These are phyloP conservation scores for Phaeolepiota aurea DNA, from an alignment of 768 basidiomycete species.

Conservation along the genomic window DNA sequence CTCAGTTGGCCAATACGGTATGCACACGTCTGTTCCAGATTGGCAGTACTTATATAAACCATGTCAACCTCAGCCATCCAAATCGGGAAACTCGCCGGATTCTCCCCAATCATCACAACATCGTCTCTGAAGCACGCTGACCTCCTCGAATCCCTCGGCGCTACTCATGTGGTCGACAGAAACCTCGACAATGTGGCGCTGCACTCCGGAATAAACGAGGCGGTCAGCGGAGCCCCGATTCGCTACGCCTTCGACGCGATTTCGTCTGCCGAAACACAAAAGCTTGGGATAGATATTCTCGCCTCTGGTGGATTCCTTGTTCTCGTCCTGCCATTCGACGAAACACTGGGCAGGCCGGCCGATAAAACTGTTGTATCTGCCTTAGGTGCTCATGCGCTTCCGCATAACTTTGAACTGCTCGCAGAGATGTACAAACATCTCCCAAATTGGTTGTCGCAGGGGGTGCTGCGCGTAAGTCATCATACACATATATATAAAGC, in stretches of 20 bases:
- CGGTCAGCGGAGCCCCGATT: conserved; percentile 2
- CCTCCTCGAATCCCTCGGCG: conserved; percentile 26
- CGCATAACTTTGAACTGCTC: conserved; percentile 11
- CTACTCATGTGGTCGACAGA: conserved; percentile 29
- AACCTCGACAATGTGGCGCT: conserved; percentile 5
- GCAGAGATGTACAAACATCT: conserved; percentile 15
- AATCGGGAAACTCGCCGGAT: conserved; percentile 28
- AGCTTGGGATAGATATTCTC: conserved; percentile 14
- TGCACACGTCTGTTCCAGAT: conserved; percentile 7
- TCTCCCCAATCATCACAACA: conserved; percentile 31
- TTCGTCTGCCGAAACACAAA: conserved; percentile 3
- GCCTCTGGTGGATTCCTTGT: conserved; percentile 24
- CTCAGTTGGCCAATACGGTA: conserved; percentile 44
- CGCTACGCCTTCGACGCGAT: conserved; percentile 1
- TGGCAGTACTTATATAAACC: neutral
- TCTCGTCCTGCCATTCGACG: conserved; percentile 13
- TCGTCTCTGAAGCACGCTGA: conserved; percentile 21
- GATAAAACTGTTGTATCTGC: conserved; percentile 9
- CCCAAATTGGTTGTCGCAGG: conserved; percentile 20
- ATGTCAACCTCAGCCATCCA: conserved; percentile 26
- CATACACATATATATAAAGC: neutral
- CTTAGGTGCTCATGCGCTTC: conserved; percentile 13
- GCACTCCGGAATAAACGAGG: conserved; percentile 5
- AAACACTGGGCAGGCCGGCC: conserved; percentile 1
- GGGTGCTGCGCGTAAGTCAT: conserved; percentile 21